A percentile compares a stretch with the other conserved stretches of the same genome.
phyloP scores from a whole-genome alignment of 2,329 filamentous ascomycete species.

The Neurospora sp. region DNA sequence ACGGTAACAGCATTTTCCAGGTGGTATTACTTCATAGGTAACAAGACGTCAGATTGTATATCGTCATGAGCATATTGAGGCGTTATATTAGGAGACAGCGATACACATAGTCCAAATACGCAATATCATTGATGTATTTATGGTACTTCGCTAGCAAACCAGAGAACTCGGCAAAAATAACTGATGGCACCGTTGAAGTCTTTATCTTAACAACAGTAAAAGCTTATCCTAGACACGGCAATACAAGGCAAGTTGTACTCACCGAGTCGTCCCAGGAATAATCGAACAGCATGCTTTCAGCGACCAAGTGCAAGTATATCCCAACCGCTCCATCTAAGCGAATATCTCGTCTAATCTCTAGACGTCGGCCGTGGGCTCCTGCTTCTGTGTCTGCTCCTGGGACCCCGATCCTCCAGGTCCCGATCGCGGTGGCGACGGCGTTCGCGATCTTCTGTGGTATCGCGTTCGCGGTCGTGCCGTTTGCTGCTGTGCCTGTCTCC shows the following conservation, averaged over 20 bases:
- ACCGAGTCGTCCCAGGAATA: background rate
- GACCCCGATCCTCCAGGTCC: constrained; percentile 20
- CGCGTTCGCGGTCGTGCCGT: constrained; percentile 21
- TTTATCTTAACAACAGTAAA: background rate
- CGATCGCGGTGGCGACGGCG: constrained; percentile 11
- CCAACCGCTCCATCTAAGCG: background rate
- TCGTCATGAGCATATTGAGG: background rate
- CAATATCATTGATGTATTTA: background rate
- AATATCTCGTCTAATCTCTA: background rate
- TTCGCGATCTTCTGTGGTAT: constrained; percentile 15
- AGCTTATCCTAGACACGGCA: background rate
- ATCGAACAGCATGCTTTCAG: background rate
- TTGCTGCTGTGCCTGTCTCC: constrained; percentile 22
- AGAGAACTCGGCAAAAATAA: background rate
- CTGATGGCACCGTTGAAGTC: background rate
- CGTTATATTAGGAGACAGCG: background rate
- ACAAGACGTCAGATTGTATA: background rate
- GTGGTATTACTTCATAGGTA: background rate
- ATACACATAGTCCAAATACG: background rate
- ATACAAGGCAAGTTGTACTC: background rate
- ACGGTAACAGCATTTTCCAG: background rate
- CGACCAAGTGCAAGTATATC: background rate
- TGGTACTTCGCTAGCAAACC: background rate
- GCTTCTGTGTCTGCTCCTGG: constrained; percentile 24
- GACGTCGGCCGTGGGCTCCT: constrained; percentile 29